Percentiles rank a stretch among this genome's conserved stretches.
Conservation (phyloP, 139 green algal genomes). For the Picochlorum sp. region DNA sequence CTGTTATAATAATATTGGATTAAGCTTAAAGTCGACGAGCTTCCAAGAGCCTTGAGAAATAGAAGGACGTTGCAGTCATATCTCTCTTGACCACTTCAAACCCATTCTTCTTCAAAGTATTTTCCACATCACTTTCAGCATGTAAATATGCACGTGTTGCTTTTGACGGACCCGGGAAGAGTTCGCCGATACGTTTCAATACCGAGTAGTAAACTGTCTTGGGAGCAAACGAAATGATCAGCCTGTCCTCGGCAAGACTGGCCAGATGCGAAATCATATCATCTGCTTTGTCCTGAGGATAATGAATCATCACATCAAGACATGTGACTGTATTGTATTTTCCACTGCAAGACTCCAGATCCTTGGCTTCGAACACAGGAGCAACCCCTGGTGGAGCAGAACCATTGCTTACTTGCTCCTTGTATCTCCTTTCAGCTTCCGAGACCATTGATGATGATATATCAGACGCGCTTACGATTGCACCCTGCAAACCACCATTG, state of each 20-base stretch:
- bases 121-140: slow-evolving; percentile 86
- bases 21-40: too few relatives aligned
- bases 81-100: slow-evolving; percentile 58
- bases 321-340: slow-evolving; percentile 90
- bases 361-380: slow-evolving; percentile 80
- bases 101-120: slow-evolving; percentile 56
- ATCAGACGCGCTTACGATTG: slow-evolving; percentile 72
- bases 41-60: slow-evolving; percentile 89
- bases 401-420: slow-evolving; percentile 25
- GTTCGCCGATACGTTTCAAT: slow-evolving; percentile 91
- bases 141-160: slow-evolving; percentile 96
- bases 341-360: slow-evolving; percentile 74
- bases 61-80: slow-evolving; percentile 97
- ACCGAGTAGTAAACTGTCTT: slow-evolving; percentile 67
- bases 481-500: slow-evolving; percentile 37
- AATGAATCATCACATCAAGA: slow-evolving; percentile 99
- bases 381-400: slow-evolving; percentile 14
- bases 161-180: slow-evolving; percentile 84
- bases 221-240: slow-evolving; percentile 95
- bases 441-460: slow-evolving; percentile 79
- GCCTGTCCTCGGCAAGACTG: slow-evolving; percentile 58
- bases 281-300: slow-evolving; percentile 89
- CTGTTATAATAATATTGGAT: not conserved
- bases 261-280: slow-evolving; percentile 91
- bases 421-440: slow-evolving; percentile 43